phyloP scores from a whole-genome alignment of 225 moss, liverwort and hornwort species.

The Sphagnum tenellum region DNA sequence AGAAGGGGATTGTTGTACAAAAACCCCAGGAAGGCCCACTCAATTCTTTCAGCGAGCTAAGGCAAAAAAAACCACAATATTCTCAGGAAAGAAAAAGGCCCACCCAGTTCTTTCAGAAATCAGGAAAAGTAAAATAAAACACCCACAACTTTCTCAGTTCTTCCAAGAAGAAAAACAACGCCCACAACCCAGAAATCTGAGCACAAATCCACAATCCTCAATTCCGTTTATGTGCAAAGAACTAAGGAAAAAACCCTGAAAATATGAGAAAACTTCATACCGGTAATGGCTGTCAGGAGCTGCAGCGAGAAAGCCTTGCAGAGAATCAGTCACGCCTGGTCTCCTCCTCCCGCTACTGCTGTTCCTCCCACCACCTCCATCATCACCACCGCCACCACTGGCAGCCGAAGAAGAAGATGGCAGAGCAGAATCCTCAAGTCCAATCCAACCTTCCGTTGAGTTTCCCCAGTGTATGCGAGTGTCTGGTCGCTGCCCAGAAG shows the following conservation, averaged over 20 bases:
- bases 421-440: background rate
- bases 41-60: too few relatives aligned
- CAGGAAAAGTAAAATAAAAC: too few relatives aligned
- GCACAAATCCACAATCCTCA: too few relatives aligned
- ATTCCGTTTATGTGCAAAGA: background rate
- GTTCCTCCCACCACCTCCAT: conserved; percentile 6
- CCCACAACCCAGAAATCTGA: too few relatives aligned
- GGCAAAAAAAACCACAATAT: too few relatives aligned
- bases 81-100: too few relatives aligned
- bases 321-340: background rate
- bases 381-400: background rate
- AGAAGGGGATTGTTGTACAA: too few relatives aligned
- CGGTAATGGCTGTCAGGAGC: conserved; percentile 35
- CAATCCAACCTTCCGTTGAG: conserved; percentile 36
- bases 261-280: conserved; percentile 4
- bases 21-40: too few relatives aligned
- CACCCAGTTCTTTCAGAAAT: too few relatives aligned
- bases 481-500: conserved; percentile 1
- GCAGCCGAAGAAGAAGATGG: background rate
- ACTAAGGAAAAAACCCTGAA: background rate
- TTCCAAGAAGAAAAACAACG: too few relatives aligned
- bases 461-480: conserved; percentile 46
- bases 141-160: too few relatives aligned
- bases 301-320: conserved; percentile 20
- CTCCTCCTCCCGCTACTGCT: conserved; percentile 1